Evolutionary conservation across 2,329 filamentous ascomycete genomes (phyloP).

Genomic region (Bipolaris zeicola): DNA sequence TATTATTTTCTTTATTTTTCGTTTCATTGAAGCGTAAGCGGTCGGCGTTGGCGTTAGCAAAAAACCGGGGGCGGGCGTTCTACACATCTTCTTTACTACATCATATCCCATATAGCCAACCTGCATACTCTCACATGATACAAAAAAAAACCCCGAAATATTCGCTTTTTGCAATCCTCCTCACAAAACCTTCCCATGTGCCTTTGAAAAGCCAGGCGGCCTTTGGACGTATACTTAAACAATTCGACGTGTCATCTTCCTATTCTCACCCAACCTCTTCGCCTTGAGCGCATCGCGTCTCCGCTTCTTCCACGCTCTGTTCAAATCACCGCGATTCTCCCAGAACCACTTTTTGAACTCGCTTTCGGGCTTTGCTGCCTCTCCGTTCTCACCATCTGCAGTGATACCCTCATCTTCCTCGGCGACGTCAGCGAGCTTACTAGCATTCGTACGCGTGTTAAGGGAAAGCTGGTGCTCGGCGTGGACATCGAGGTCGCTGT

Average conservation of each 20-base stretch:
- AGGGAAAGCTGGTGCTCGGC: conserved; percentile 32
- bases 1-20: background rate
- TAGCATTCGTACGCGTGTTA: conserved; percentile 41
- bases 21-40: background rate
- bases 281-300: conserved; percentile 65
- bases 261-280: conserved; percentile 64
- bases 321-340: conserved; percentile 56
- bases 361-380: conserved; percentile 54
- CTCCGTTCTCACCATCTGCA: conserved; percentile 10
- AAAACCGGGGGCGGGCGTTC: too few relatives aligned
- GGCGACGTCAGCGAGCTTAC: conserved; percentile 23
- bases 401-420: conserved; percentile 33
- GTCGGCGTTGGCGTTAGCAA: too few relatives aligned
- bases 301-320: conserved; percentile 60
- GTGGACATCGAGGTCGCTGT: conserved; percentile 22
- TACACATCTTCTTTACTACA: background rate
- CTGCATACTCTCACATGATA: background rate
- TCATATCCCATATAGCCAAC: too few relatives aligned
- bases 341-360: conserved; percentile 68
- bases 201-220: background rate
- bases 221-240: background rate
- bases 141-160: too few relatives aligned
- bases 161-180: background rate
- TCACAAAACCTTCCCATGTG: too few relatives aligned
- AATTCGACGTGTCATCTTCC: conserved; percentile 47